A percentile compares a stretch with the other conserved stretches of the same genome.
These are phyloP conservation scores for Ochromonadaceae sp. DNA, from an alignment of 352 stramenopile species.

Conservation along the genomic window DNA sequence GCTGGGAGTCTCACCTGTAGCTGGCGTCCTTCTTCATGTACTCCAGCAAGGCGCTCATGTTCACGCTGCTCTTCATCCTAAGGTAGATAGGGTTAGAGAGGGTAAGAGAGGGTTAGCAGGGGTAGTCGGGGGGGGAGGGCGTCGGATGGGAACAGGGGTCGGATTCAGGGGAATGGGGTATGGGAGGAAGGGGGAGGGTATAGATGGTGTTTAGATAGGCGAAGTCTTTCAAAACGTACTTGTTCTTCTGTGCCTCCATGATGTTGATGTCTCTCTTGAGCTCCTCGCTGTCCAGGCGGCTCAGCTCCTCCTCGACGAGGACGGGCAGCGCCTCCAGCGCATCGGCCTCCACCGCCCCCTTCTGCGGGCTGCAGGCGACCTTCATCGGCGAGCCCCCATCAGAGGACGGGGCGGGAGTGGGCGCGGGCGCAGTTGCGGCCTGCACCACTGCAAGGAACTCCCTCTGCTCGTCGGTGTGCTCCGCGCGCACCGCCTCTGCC, in stretches of 20 bases:
- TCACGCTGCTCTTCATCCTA: constrained; percentile 36
- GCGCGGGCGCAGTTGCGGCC: not conserved
- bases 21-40: constrained; percentile 43
- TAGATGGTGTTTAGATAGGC: too few species aligned
- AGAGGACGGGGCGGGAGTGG: constrained; percentile 46
- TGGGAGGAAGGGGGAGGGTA: too few species aligned
- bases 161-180: too few species aligned
- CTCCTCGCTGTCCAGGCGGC: constrained; percentile 18
- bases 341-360: constrained; percentile 53
- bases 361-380: too few species aligned
- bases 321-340: constrained; percentile 9
- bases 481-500: constrained; percentile 45
- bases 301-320: constrained; percentile 9
- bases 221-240: too few species aligned
- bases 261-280: constrained; percentile 32
- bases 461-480: constrained; percentile 15
- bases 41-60: constrained; percentile 69
- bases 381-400: constrained; percentile 52
- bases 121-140: too few species aligned
- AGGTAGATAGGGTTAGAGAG: too few species aligned
- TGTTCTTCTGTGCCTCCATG: constrained; percentile 33
- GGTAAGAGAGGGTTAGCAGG: too few species aligned
- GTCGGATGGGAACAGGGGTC: too few species aligned
- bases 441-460: constrained; percentile 4
- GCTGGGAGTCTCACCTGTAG: not conserved